A percentile compares a stretch with the other conserved stretches of the same genome.
Evolutionary conservation across 805 yeast genomes (phyloP).

Genomic region (Yarrowia sp.): DNA sequence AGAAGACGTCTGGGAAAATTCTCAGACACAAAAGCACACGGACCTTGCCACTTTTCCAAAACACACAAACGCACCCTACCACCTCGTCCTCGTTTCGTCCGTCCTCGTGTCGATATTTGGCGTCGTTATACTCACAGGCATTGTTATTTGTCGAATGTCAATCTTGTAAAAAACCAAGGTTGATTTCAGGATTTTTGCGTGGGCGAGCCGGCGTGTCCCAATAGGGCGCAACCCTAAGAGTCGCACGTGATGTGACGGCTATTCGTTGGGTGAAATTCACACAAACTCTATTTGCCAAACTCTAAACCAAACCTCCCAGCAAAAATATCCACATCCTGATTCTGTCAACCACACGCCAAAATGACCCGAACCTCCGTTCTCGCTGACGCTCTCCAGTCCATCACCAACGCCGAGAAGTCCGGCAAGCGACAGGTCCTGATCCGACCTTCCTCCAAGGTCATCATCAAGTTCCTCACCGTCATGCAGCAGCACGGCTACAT

Average conservation of each 20-base stretch:
- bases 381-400: constrained; percentile 97
- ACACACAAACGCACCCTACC: no score
- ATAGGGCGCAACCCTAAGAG: background rate
- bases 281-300: background rate
- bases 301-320: background rate
- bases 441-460: constrained; percentile 98
- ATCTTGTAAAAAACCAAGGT: constrained; percentile 17
- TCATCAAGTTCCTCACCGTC: constrained; percentile 92
- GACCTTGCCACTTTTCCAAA: no score
- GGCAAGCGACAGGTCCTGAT: constrained; percentile 98
- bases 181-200: constrained; percentile 5
- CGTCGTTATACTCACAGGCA: constrained; percentile 16
- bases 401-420: constrained; percentile 98
- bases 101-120: background rate
- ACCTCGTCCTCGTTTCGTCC: background rate
- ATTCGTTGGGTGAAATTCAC: background rate
- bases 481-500: constrained; percentile 99
- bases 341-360: constrained; percentile 28
- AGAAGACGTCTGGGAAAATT: background rate
- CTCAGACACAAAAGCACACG: background rate
- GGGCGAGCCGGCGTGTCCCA: background rate
- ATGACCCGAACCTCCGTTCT: constrained; percentile 98
- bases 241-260: constrained; percentile 10
- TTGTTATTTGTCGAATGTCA: constrained; percentile 21
- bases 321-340: background rate